phyloP scores from a whole-genome alignment of 768 basidiomycete species.

The Thelephora ganbajun region DNA sequence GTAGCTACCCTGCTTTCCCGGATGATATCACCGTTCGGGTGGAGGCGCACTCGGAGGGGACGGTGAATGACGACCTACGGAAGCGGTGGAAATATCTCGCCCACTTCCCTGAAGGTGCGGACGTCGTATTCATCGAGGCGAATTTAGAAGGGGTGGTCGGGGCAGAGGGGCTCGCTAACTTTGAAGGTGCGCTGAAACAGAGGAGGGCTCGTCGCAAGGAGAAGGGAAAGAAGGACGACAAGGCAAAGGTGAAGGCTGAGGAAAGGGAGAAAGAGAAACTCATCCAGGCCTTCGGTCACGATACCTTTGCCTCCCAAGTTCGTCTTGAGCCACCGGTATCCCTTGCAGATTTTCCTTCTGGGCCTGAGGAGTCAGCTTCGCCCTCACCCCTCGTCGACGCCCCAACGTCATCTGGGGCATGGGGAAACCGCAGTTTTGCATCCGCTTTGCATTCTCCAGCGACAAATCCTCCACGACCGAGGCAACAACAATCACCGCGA shows the following conservation, averaged over 20 bases:
- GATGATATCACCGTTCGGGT: slow-evolving; percentile 70
- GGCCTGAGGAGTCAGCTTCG: slow-evolving; percentile 6
- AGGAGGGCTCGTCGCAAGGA: slow-evolving; percentile 65
- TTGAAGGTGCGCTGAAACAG: slow-evolving; percentile 69
- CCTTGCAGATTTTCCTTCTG: no score
- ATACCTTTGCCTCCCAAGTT: background rate
- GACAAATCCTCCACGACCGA: slow-evolving; percentile 3
- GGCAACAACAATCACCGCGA: slow-evolving; percentile 14
- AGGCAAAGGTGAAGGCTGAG: slow-evolving; percentile 67
- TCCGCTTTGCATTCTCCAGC: slow-evolving; percentile 39
- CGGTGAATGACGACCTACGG: slow-evolving; percentile 86
- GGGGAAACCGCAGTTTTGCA: slow-evolving; percentile 76
- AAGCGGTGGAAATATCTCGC: slow-evolving; percentile 93
- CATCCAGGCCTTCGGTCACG: slow-evolving; percentile 10
- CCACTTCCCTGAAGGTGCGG: slow-evolving; percentile 82
- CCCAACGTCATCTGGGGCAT: slow-evolving; percentile 33
- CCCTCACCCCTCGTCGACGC: slow-evolving; percentile 17
- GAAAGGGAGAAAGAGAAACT: slow-evolving; percentile 40
- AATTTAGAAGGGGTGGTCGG: slow-evolving; percentile 73
- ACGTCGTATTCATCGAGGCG: slow-evolving; percentile 89
- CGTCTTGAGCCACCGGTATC: no score
- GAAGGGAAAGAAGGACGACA: slow-evolving; percentile 76
- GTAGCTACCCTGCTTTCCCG: slow-evolving; percentile 72
- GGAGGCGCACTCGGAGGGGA: slow-evolving; percentile 58
- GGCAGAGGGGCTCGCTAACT: slow-evolving; percentile 59